These are phyloP conservation scores for Phytophthora hibernalis DNA, from an alignment of 352 stramenopile species.

Conservation along the genomic window DNA sequence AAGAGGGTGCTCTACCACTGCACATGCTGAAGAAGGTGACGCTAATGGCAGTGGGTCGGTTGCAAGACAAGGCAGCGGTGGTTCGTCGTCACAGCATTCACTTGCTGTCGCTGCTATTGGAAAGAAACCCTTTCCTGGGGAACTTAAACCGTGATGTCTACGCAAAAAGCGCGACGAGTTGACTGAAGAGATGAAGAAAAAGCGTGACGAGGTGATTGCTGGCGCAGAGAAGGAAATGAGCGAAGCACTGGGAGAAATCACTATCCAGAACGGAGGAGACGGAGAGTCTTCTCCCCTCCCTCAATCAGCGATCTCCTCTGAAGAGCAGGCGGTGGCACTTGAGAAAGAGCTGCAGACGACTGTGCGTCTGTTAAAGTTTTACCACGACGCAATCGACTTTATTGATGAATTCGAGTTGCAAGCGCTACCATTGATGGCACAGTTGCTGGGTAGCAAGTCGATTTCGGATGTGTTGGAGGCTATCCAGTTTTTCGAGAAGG, in stretches of 20 bases:
- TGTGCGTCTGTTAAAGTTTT: constrained; percentile 90
- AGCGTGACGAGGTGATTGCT: constrained; percentile 81
- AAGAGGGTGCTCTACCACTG: constrained; percentile 88
- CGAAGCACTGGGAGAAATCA: constrained; percentile 44
- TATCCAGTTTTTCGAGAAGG: constrained; percentile 94
- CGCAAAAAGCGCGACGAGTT: constrained; percentile 81
- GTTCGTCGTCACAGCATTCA: constrained; percentile 90
- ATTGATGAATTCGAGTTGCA: constrained; percentile 91
- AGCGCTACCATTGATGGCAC: constrained; percentile 77
- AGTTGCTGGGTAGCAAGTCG: constrained; percentile 92
- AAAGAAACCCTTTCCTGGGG: constrained; percentile 96
- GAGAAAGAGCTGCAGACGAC: constrained; percentile 84
- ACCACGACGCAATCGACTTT: constrained; percentile 92
- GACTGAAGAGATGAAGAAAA: constrained; percentile 62
- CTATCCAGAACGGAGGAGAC: constrained; percentile 21
- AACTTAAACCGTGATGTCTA: constrained; percentile 90
- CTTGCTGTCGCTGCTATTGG: constrained; percentile 90
- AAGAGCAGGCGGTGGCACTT: constrained; percentile 50
- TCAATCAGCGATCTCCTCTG: constrained; percentile 23
- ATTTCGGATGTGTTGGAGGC: constrained; percentile 93
- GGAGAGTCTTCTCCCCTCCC: not conserved
- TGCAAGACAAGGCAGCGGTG: constrained; percentile 95
- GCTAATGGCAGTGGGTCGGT: constrained; percentile 84
- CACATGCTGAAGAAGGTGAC: constrained; percentile 82
- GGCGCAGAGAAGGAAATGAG: constrained; percentile 81